Evolutionary conservation across 2,329 filamentous ascomycete species (phyloP), one percentile per base, ranked within the genome.

Genomic region (Microdochium trichocladiopsis): DNA sequence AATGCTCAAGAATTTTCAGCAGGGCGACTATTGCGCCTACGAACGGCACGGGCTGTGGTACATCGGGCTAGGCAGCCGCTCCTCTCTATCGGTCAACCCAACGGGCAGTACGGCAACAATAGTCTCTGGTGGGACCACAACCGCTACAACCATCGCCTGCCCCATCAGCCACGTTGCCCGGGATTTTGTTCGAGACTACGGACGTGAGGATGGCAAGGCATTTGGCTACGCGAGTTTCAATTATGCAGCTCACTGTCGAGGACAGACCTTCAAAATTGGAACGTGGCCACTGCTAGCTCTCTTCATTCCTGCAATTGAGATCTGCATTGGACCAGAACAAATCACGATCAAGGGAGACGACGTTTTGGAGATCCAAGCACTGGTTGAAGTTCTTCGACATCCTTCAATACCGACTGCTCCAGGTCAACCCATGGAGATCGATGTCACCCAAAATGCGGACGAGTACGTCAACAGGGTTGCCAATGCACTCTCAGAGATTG

Each of bases 161-260:
- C 24, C 49, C 5, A 41, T 50, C 12, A 36, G 16, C 49, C 5
- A 50, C 24, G 18, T 41, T n/a, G 37, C 36, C 12, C 9, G 49
- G n/a, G 31, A 50, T 16, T 50, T 50, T 36, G 25, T 50, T 5
- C 21, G 24, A 10, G 55, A 54, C 12, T 33, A 52, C 31, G 43
- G 36, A 10, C 45, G 43, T 12, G 16, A n/a, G 10, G 51, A 52
- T 28, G 22, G 51, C 28, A 55, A 51, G 25, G 36, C 52, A 10
- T 57, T 53, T 18, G 53, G 55, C 23, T 50, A 55, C 22, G 48
- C 51, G 18, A 51, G 49, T 23, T 57, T 57, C 49, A 57, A 57
- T 37, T 57, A 57, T 37, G 53, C 50, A 18, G 49, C 51, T 28
- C 55, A 57, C 31, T 47, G 49, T 18, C 51, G 53, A 18, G 54